These are phyloP conservation scores for Metschnikowia orientalis DNA, from an alignment of 805 yeast genomes.

Conservation along the genomic window DNA sequence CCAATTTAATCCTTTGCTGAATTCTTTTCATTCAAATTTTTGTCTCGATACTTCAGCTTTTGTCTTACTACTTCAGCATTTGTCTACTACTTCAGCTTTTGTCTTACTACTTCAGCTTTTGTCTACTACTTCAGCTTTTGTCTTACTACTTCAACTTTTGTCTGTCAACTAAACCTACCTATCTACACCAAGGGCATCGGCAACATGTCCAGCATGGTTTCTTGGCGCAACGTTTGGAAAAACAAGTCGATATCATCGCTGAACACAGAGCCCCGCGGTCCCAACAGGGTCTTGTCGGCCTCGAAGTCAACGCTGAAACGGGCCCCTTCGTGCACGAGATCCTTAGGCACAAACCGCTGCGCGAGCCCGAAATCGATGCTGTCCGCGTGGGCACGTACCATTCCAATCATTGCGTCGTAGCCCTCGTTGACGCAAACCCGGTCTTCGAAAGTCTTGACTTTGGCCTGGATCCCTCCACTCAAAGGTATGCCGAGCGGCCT, in stretches of 20 bases:
- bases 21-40: too few species aligned
- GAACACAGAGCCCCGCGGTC: constrained; percentile 7
- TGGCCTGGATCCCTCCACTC: constrained; percentile 1
- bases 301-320: constrained; percentile 16
- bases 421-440: constrained; percentile 13
- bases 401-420: constrained; percentile 20
- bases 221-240: constrained; percentile 17
- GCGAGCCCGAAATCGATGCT: constrained; percentile 24
- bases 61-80: too few species aligned
- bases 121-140: too few species aligned
- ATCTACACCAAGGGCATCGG: neutral
- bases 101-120: too few species aligned
- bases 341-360: constrained; percentile 23
- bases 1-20: too few species aligned
- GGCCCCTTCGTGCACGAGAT: constrained; percentile 20
- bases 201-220: constrained; percentile 1
- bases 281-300: constrained; percentile 5
- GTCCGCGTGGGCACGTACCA: constrained; percentile 15
- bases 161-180: too few species aligned
- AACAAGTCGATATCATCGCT: constrained; percentile 24
- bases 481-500: too few species aligned
- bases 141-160: too few species aligned
- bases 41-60: too few species aligned
- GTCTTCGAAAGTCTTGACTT: constrained; percentile 18
- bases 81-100: too few species aligned